phyloP scores from a whole-genome alignment of 495 filamentous ascomycete species.

The Lineolata rhizophorae region DNA sequence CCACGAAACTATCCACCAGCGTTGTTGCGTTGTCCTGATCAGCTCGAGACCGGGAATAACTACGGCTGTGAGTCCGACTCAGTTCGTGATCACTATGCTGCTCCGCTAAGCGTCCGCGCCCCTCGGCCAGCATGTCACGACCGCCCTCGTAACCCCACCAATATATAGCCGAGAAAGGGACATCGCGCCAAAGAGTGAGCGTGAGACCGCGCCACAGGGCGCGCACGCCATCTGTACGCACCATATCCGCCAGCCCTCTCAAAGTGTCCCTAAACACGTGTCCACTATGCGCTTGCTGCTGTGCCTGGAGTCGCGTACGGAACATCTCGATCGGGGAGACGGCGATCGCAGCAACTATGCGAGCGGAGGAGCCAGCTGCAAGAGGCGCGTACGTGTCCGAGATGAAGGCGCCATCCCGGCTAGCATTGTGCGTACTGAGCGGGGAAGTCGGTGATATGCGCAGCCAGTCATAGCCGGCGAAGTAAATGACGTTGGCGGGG shows the following conservation, averaged over 20 bases:
- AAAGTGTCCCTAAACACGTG: constrained; percentile 50
- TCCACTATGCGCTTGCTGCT: constrained; percentile 27
- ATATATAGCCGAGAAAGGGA: constrained; percentile 90
- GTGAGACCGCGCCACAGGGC: constrained; percentile 87
- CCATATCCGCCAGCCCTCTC: constrained; percentile 56
- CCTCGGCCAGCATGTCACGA: constrained; percentile 38
- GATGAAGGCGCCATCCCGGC: constrained; percentile 23
- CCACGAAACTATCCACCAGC: constrained; percentile 72
- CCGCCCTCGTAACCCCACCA: constrained; percentile 93
- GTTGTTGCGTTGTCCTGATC: constrained; percentile 40
- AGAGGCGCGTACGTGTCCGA: constrained; percentile 53
- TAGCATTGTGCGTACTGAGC: constrained; percentile 22
- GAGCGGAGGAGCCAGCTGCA: constrained; percentile 53
- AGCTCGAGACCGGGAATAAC: constrained; percentile 24
- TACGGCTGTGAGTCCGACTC: too few species aligned
- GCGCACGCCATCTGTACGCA: constrained; percentile 44
- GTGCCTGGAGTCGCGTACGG: constrained; percentile 74
- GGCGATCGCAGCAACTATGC: constrained; percentile 56
- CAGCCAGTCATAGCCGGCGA: constrained; percentile 94
- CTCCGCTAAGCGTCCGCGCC: constrained; percentile 35
- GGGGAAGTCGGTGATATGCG: constrained; percentile 48
- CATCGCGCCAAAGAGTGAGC: constrained; percentile 87
- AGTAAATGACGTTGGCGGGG: constrained; percentile 93
- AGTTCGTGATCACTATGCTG: too few species aligned
- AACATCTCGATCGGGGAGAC: constrained; percentile 93